Evolutionary conservation across 352 stramenopile species (phyloP).

Genomic region (Pythium scleroteichum): DNA sequence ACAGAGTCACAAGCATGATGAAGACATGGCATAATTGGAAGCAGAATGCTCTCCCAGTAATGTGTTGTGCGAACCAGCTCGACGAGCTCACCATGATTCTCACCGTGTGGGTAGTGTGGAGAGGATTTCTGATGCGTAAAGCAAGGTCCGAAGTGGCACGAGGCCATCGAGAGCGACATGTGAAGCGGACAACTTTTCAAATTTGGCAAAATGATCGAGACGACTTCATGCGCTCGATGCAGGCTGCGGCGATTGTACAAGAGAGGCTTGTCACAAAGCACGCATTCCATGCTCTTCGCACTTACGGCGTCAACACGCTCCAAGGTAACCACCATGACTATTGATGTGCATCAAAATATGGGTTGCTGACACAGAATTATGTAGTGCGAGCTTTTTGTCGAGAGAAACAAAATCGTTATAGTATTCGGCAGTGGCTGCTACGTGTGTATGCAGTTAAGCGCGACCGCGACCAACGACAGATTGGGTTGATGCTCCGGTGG

Average conservation of each 20-base stretch:
- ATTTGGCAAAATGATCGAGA: slow-evolving; percentile 16
- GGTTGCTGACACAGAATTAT: not conserved
- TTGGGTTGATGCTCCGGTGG: not conserved
- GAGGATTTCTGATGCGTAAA: slow-evolving; percentile 5
- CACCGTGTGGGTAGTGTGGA: slow-evolving; percentile 20
- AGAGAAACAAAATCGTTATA: slow-evolving; percentile 15
- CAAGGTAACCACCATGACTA: too few species aligned
- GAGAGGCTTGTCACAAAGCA: too few species aligned
- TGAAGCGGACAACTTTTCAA: not conserved
- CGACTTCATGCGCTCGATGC: slow-evolving; percentile 10
- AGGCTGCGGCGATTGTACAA: not conserved
- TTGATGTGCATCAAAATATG: too few species aligned
- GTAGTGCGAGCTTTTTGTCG: slow-evolving; percentile 11
- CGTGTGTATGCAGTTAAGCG: slow-evolving; percentile 1
- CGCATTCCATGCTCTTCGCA: too few species aligned
- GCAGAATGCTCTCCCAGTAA: not conserved
- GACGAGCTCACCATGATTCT: slow-evolving; percentile 12
- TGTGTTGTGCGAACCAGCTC: slow-evolving; percentile 15
- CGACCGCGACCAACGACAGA: not conserved
- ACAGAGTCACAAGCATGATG: not conserved
- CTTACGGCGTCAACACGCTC: too few species aligned
- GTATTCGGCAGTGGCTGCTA: slow-evolving; percentile 16
- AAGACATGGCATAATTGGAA: slow-evolving; percentile 6
- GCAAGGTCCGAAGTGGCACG: slow-evolving; percentile 1
- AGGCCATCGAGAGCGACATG: not conserved